Conservation (phyloP, 495 filamentous ascomycete genomes). For the Penicillium coprophilum region DNA sequence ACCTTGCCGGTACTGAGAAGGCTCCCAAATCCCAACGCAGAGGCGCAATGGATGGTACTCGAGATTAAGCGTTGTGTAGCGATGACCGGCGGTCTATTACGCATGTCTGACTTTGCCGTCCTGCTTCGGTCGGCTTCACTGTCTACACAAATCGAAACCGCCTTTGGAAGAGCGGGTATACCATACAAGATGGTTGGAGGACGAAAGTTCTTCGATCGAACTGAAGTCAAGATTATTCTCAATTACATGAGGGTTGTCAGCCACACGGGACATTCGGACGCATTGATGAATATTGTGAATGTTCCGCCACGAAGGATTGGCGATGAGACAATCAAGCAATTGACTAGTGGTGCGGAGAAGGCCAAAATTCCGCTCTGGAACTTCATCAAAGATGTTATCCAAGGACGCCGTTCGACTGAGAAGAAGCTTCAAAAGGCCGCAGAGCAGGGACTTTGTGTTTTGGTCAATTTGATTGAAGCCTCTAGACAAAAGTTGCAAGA, state of each 20-base stretch:
- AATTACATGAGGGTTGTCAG: constrained; percentile 87
- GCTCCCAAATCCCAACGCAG: constrained; percentile 66
- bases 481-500: constrained; percentile 59
- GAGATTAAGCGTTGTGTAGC: constrained; percentile 74
- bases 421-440: constrained; percentile 67
- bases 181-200: constrained; percentile 96
- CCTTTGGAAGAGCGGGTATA: constrained; percentile 81
- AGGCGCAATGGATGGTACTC: constrained; percentile 85
- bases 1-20: constrained; percentile 81
- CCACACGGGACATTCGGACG: constrained; percentile 87
- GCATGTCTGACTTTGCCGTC: constrained; percentile 78
- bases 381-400: constrained; percentile 65
- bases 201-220: constrained; percentile 85
- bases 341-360: constrained; percentile 71
- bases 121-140: constrained; percentile 80
- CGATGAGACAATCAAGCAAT: constrained; percentile 70
- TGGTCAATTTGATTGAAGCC: constrained; percentile 63
- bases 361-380: constrained; percentile 71
- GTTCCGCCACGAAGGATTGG: constrained; percentile 79
- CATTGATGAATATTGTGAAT: constrained; percentile 82
- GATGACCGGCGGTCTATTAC: constrained; percentile 70
- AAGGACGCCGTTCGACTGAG: constrained; percentile 64
- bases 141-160: constrained; percentile 80
- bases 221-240: constrained; percentile 83
- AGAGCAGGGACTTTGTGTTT: constrained; percentile 61